These are phyloP conservation scores for Globisporangium polare DNA, from an alignment of 352 stramenopile species.

Conservation along the genomic window DNA sequence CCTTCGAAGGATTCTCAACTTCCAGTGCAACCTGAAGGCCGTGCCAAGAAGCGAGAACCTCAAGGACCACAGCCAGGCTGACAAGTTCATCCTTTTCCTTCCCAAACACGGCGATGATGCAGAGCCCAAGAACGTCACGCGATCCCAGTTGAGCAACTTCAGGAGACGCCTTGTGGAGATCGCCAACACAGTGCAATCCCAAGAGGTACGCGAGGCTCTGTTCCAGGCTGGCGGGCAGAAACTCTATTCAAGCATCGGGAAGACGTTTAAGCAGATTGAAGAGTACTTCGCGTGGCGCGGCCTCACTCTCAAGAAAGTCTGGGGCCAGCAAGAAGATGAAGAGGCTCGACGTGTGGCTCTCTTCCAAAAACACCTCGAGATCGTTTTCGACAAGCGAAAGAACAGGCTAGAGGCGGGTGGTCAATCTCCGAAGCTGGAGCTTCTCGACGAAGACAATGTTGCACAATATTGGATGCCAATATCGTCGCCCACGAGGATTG, in stretches of 20 bases:
- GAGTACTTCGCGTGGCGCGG: not conserved
- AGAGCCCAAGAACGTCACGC: not conserved
- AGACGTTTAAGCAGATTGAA: not conserved
- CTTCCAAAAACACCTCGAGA: not conserved
- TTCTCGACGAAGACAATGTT: not conserved
- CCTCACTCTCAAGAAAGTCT: not conserved
- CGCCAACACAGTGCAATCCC: not conserved
- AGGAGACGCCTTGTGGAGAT: not conserved
- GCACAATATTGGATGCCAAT: not conserved
- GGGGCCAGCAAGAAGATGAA: not conserved
- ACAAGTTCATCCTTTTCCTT: not conserved
- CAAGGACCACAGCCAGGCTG: not conserved
- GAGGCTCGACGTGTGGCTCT: not conserved
- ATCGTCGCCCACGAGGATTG: not conserved
- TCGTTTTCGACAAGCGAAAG: not conserved
- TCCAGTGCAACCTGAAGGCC: conserved; percentile 5
- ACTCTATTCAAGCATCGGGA: not conserved
- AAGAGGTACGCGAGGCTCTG: not conserved
- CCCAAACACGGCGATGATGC: not conserved
- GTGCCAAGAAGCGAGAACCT: not conserved
- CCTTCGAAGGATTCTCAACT: not conserved
- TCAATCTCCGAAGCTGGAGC: not conserved
- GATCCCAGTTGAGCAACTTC: not conserved
- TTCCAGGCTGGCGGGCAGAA: not conserved
- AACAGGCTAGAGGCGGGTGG: too few species aligned